Conservation (phyloP, 2,329 filamentous ascomycete genomes). For the Fusarium robinianum region DNA sequence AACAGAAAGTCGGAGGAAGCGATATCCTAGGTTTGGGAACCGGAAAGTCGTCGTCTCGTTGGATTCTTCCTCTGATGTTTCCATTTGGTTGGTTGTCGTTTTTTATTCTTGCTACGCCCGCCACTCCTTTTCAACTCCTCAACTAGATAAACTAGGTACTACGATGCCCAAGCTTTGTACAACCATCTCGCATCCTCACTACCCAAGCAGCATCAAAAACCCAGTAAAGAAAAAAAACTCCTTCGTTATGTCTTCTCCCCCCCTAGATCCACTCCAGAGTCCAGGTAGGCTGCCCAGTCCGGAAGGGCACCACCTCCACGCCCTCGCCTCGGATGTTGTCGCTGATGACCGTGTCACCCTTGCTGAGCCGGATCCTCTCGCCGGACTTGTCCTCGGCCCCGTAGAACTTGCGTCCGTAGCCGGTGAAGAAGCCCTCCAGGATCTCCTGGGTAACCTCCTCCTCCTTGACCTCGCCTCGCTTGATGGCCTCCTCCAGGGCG, state of each 20-base stretch:
- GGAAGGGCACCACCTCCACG: neutral
- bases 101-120: no score
- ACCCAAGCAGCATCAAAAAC: conserved; percentile 7
- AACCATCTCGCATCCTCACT: conserved; percentile 7
- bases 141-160: no score
- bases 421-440: conserved; percentile 59
- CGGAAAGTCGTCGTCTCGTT: no score
- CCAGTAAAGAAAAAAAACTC: no score
- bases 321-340: neutral
- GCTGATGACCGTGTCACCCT: neutral
- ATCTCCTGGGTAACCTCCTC: conserved; percentile 59
- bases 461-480: conserved; percentile 55
- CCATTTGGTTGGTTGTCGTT: no score
- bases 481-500: conserved; percentile 64
- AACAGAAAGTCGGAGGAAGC: no score
- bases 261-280: conserved; percentile 1
- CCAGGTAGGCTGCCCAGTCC: neutral
- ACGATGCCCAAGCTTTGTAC: no score
- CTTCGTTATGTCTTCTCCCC: neutral
- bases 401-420: conserved; percentile 60
- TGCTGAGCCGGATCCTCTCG: neutral
- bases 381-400: neutral
- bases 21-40: no score
- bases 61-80: no score
- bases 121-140: no score